Percentiles rank a stretch among this genome's conserved stretches.
Evolutionary conservation across 1,139 yeast genomes (phyloP).

Genomic region (Candida sojae): DNA sequence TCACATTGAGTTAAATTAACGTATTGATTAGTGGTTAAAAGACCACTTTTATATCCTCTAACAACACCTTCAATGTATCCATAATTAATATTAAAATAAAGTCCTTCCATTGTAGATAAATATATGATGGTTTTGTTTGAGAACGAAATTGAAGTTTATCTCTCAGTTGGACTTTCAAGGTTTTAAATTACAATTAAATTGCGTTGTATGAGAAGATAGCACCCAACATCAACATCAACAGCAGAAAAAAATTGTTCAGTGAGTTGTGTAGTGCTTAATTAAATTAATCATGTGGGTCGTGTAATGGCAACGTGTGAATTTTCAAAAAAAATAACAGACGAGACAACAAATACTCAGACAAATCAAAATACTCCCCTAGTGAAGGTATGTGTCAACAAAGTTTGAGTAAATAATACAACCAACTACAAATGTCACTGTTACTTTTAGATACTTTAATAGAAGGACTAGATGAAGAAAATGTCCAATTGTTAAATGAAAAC

Average conservation of each 20-base stretch:
- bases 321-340: neutral
- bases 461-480: slow-evolving; percentile 21
- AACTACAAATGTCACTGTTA: slow-evolving; percentile 20
- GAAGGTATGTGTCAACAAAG: too few species aligned
- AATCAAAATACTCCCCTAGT: too few species aligned
- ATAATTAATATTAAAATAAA: slow-evolving; percentile 73
- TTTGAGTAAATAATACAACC: too few species aligned
- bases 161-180: neutral
- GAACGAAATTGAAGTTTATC: neutral
- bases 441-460: slow-evolving; percentile 23
- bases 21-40: slow-evolving; percentile 77
- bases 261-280: too few species aligned
- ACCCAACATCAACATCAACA: neutral
- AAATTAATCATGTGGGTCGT: neutral
- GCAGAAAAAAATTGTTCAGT: too few species aligned
- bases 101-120: slow-evolving; percentile 22
- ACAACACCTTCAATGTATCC: slow-evolving; percentile 95
- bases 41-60: slow-evolving; percentile 89
- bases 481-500: slow-evolving; percentile 13
- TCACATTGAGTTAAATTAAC: slow-evolving; percentile 95
- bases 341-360: too few species aligned
- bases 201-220: neutral
- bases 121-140: neutral
- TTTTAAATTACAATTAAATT: neutral
- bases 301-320: slow-evolving; percentile 1